phyloP scores from a whole-genome alignment of 2,329 filamentous ascomycete genomes.

The Aspergillus quadrilineatus region DNA sequence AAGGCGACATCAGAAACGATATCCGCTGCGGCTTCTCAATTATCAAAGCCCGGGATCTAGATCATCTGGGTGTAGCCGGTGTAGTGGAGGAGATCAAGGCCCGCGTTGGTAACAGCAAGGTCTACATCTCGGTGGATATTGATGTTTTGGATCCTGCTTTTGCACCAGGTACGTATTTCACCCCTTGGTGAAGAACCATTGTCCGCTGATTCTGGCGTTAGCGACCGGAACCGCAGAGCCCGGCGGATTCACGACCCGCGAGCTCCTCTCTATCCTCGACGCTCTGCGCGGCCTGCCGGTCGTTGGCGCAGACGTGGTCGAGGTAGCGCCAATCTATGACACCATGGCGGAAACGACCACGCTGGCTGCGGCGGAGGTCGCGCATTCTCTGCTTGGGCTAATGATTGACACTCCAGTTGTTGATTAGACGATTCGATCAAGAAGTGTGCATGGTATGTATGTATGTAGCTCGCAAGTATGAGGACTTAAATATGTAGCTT shows the following conservation, averaged over 20 bases:
- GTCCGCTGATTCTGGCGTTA: constrained; percentile 3
- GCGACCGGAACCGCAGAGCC: constrained; percentile 57
- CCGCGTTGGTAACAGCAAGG: constrained; percentile 48
- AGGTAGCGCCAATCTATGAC: constrained; percentile 58
- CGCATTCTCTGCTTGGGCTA: constrained; percentile 49
- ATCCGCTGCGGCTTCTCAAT: constrained; percentile 56
- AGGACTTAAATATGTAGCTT: too few species aligned
- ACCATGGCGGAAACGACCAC: constrained; percentile 54
- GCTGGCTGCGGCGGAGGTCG: constrained; percentile 56
- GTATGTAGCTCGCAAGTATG: not conserved
- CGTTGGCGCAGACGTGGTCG: constrained; percentile 56
- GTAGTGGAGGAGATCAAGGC: constrained; percentile 51
- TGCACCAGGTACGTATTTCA: constrained; percentile 43
- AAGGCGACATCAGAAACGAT: constrained; percentile 54
- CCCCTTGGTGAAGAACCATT: too few species aligned
- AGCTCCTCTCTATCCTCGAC: constrained; percentile 55
- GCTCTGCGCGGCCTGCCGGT: constrained; percentile 52
- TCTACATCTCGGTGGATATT: constrained; percentile 59
- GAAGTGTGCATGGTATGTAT: too few species aligned
- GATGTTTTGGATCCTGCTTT: constrained; percentile 58
- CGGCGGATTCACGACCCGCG: constrained; percentile 56
- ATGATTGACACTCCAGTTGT: constrained; percentile 26
- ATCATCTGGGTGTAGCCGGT: constrained; percentile 49
- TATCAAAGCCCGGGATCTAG: constrained; percentile 54
- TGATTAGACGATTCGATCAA: not conserved